These are phyloP conservation scores for Cryphonectria naterciae DNA, from an alignment of 2,329 filamentous ascomycete genomes.

Conservation along the genomic window DNA sequence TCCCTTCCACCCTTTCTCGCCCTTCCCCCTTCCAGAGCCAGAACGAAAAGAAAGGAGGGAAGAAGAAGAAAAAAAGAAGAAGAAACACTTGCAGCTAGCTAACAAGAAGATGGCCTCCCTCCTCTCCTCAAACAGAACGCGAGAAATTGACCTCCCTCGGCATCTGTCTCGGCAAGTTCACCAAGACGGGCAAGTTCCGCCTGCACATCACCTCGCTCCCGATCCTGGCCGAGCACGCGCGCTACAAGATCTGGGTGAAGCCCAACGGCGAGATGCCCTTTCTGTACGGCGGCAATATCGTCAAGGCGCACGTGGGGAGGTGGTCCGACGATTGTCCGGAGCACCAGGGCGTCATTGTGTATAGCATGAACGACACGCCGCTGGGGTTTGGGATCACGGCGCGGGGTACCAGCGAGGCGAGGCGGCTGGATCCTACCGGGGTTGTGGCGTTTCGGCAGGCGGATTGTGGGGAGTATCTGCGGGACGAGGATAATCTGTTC, in stretches of 20 bases:
- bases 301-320: slow-evolving; percentile 72
- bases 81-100: background rate
- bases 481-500: slow-evolving; percentile 75
- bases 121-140: slow-evolving; percentile 15
- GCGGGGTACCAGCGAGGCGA: slow-evolving; percentile 81
- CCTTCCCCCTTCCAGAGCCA: too few relatives aligned
- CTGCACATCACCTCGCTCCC: slow-evolving; percentile 88
- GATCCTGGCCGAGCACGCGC: slow-evolving; percentile 85
- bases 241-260: slow-evolving; percentile 98
- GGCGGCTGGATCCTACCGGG: slow-evolving; percentile 85
- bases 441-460: slow-evolving; percentile 90
- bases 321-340: slow-evolving; percentile 93
- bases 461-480: slow-evolving; percentile 91
- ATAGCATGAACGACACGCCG: slow-evolving; percentile 92
- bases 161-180: slow-evolving; percentile 73
- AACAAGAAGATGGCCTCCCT: background rate
- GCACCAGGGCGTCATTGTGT: slow-evolving; percentile 88
- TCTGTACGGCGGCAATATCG: slow-evolving; percentile 87
- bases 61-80: too few relatives aligned
- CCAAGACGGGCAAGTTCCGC: slow-evolving; percentile 93
- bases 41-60: too few relatives aligned
- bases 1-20: slow-evolving; percentile 18
- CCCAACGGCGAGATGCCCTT: slow-evolving; percentile 97
- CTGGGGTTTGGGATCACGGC: slow-evolving; percentile 91
- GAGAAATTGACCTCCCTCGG: slow-evolving; percentile 28